Evolutionary conservation across 2,329 filamentous ascomycete genomes (phyloP), one percentile per base, ranked within the genome.

Genomic region (Ophiostoma ulmi): DNA sequence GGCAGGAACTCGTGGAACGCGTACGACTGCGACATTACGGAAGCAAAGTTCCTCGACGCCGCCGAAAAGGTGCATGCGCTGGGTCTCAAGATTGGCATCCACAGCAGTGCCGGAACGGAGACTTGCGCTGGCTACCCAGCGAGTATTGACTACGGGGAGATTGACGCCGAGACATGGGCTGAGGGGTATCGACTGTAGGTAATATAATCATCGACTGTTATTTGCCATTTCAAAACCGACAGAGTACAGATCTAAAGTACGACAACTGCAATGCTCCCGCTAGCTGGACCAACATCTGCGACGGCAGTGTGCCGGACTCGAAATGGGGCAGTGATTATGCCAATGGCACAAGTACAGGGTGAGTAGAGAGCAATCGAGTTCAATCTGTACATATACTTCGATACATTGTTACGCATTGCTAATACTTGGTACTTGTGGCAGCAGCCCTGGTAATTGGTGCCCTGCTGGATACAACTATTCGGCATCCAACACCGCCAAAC

Each of bases 51-150:
- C 73, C 72, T 85, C 8, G 78, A 79, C 36, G 81, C 83, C 0
- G 84, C 83, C 0, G 74, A 83, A 58, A 77, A 81, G 71, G 81
- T 90, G 26, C 88, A 90, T 72, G 78, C 74, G 1, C 75, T 87
- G 73, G 86, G 86, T 1, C 75, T 90, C 64, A 90, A 90, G 75
- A 78, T 89, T 11, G 88, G 88, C 0, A 88, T 90, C 71, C 90
- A 90, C 75, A 84, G 84, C 74, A 84, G 83, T 76, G 85, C 84
- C 0, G 85, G 76, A 26, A 69, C 65, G 2, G 44, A 65, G 3
- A 87, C 85, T 1, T 88, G 87, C 74, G 87, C 82, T 0, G 82
- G 83, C 5, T 88, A 87, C 75, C 83, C 85, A 14, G 88, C 83
- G 0, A 86, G 83, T 69, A 75, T 87, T 11, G 87, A 84, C 1